Evolutionary conservation across 257 asterid genomes (phyloP), one percentile per base, ranked within the genome.

Genomic region (Solanum ossicruentum): DNA sequence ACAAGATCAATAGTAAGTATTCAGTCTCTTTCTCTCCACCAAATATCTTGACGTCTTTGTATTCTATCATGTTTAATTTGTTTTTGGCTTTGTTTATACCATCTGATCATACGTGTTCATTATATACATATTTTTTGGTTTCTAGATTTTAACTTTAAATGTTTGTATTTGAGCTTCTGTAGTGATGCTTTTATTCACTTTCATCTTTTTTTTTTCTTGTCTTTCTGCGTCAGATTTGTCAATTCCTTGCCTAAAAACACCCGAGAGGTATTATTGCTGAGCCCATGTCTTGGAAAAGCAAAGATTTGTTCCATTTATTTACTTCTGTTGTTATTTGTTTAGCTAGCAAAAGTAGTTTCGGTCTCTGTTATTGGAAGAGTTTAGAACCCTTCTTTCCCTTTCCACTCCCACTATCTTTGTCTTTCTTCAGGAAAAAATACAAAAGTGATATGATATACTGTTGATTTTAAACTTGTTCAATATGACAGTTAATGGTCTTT

Each of bases 161-260:
- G 39, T 26, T 26, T 26, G 28, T 69, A 80, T 82, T 55, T 13
- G 49, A 55, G n/a, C 21, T 80, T 80, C 32, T 28, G 43, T 13
- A 39, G 56, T 49, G 85, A 69, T 51, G 52, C 75, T 70, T 77
- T 23, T 55, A 70, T 85, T 91, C 43, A 82, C 83, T 28, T 43
- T 58, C 57, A 8, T 77, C 45, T 81, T 17, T 4, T 79, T n/a
- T 32, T 79, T 80, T 26, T 26, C 66, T 26, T 60, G 78, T 83
- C 58, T 84, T 73, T 89, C 67, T 63, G 87, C 39, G 80, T 66
- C 88, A 95, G 99, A 96, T 92, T 84, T 96, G 92, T 88, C 93
- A 17, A 89, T 91, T 70, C 94, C 98, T 43, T 91, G 98, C 91
- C 86, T 97, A 88, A 94, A 97, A 89, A 97, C 98, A 21, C 98